A percentile compares a stretch with the other conserved stretches of the same genome.
phyloP scores from a whole-genome alignment of 495 filamentous ascomycete species.

The Lasiosphaeriaceae sp. region DNA sequence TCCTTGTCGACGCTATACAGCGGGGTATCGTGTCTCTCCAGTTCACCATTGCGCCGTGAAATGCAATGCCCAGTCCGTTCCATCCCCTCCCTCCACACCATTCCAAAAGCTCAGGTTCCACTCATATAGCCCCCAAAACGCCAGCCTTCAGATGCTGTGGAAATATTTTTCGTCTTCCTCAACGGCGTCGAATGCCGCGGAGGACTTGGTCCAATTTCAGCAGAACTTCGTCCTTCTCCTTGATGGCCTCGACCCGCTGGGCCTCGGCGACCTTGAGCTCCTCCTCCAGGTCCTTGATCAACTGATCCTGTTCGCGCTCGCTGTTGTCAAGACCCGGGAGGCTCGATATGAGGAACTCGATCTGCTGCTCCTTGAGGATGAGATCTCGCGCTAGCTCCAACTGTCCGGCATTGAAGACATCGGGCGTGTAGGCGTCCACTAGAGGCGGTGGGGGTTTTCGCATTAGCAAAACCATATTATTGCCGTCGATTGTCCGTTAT shows the following conservation, averaged over 20 bases:
- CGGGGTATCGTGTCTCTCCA: not conserved
- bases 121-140: too few species aligned
- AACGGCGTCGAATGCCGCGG: conserved; percentile 49
- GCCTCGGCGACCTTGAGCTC: conserved; percentile 71
- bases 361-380: conserved; percentile 88
- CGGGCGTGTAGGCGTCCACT: conserved; percentile 60
- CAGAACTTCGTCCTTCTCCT: conserved; percentile 66
- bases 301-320: conserved; percentile 72
- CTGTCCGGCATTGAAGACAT: conserved; percentile 65
- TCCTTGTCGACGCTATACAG: too few species aligned
- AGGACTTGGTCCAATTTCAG: conserved; percentile 66
- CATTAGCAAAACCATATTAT: too few species aligned
- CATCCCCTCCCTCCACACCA: too few species aligned
- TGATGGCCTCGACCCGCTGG: conserved; percentile 64
- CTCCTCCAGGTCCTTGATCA: conserved; percentile 70
- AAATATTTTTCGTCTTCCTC: conserved; percentile 4
- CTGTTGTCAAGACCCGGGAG: conserved; percentile 86
- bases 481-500: not conserved
- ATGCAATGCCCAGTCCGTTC: not conserved
- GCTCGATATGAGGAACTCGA: conserved; percentile 76
- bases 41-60: not conserved
- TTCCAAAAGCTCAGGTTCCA: too few species aligned
- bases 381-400: conserved; percentile 82
- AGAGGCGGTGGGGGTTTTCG: too few species aligned
- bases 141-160: too few species aligned